Percentiles rank a stretch among this genome's conserved stretches.
phyloP scores from a whole-genome alignment of 768 basidiomycete species.

The Boletus speciosus region DNA sequence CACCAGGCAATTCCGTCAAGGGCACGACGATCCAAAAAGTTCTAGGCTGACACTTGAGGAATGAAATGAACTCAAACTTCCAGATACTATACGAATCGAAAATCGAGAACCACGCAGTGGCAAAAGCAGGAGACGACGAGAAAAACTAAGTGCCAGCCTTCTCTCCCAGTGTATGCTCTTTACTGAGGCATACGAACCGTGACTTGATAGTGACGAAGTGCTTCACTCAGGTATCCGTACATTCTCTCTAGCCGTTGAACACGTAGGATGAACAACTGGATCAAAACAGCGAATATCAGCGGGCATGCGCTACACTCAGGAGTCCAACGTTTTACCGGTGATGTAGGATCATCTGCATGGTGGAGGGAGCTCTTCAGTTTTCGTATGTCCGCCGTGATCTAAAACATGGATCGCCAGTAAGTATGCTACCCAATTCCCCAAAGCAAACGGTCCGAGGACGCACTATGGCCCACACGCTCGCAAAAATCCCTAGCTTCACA shows the following conservation, averaged over 20 bases:
- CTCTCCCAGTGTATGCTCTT: not conserved
- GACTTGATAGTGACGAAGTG: conserved; percentile 22
- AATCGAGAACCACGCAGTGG: not conserved
- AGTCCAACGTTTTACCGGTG: conserved; percentile 3
- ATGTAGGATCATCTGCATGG: conserved; percentile 8
- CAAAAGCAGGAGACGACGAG: not conserved
- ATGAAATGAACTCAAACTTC: not conserved
- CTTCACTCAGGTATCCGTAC: conserved; percentile 21
- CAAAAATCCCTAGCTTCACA: conserved; percentile 16
- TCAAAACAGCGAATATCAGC: not conserved
- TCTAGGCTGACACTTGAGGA: not conserved
- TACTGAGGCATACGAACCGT: conserved; percentile 12
- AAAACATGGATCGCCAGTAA: not conserved
- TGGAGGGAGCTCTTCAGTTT: conserved; percentile 10
- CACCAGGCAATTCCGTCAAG: not conserved
- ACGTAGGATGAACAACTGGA: conserved; percentile 15
- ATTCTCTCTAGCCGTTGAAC: conserved; percentile 13
- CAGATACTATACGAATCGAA: not conserved
- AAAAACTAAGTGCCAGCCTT: not conserved
- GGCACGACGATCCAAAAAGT: too few relatives aligned
- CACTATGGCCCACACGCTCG: conserved; percentile 20
- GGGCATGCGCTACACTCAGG: not conserved
- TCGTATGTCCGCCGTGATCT: conserved; percentile 21
- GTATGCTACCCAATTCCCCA: not conserved
- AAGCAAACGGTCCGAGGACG: not conserved